Evolutionary conservation across 2,329 filamentous ascomycete species (phyloP).

Genomic region (Scedosporium apiospermum): DNA sequence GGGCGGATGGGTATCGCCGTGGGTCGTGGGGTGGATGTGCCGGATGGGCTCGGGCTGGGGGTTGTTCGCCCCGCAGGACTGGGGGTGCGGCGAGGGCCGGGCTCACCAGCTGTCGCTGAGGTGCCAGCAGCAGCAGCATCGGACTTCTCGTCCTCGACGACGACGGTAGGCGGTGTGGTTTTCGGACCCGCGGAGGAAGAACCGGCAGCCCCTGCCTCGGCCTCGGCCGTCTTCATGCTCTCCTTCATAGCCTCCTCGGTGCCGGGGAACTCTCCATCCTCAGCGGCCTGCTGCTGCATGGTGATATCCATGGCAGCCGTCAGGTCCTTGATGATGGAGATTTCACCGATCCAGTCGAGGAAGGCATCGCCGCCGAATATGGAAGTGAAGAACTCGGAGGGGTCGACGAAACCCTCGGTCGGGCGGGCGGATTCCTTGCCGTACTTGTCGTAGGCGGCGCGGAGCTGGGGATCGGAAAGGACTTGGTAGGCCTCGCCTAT

Average conservation of each 20-base stretch:
- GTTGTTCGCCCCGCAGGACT: slow-evolving; percentile 10
- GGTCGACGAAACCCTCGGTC: slow-evolving; percentile 86
- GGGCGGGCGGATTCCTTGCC: slow-evolving; percentile 93
- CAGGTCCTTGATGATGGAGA: slow-evolving; percentile 95
- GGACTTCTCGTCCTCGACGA: slow-evolving; percentile 23
- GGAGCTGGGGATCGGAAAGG: slow-evolving; percentile 76
- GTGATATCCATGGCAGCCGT: slow-evolving; percentile 98
- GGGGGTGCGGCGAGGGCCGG: slow-evolving; percentile 30
- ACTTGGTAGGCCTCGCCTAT: slow-evolving; percentile 72
- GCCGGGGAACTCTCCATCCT: slow-evolving; percentile 44
- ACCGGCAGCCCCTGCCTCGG: slow-evolving; percentile 18
- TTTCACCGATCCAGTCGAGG: slow-evolving; percentile 93
- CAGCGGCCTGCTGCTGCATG: slow-evolving; percentile 49
- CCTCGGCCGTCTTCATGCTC: slow-evolving; percentile 34
- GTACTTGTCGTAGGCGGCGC: slow-evolving; percentile 91
- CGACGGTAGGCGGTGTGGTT: slow-evolving; percentile 23
- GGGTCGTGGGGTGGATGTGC: slow-evolving; percentile 28
- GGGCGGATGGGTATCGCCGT: slow-evolving; percentile 65
- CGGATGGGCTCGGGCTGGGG: slow-evolving; percentile 20
- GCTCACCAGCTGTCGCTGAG: slow-evolving; percentile 16
- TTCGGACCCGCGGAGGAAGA: slow-evolving; percentile 17
- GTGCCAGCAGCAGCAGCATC: slow-evolving; percentile 16
- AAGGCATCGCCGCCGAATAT: slow-evolving; percentile 98
- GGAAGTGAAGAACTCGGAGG: slow-evolving; percentile 94
- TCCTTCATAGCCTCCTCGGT: slow-evolving; percentile 47